Conservation (phyloP, 805 yeast species). For the Barnettozyma sp. region DNA sequence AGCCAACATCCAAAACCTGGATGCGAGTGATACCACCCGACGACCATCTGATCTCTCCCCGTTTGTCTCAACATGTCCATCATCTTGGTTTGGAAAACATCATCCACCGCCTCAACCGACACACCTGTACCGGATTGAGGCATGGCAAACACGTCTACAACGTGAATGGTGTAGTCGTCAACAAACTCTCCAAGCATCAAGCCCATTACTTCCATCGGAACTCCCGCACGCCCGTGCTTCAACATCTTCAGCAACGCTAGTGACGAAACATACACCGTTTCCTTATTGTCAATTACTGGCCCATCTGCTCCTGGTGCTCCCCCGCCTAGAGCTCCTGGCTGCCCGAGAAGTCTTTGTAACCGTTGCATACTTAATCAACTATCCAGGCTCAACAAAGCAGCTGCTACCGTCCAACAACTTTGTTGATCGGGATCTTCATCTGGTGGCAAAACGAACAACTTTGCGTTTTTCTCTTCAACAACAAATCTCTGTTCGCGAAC, state of each 20-base stretch:
- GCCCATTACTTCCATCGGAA: constrained; percentile 91
- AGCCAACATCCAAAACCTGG: constrained; percentile 99
- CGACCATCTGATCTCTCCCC: constrained; percentile 98
- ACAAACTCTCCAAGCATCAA: constrained; percentile 97
- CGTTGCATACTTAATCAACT: constrained; percentile 30
- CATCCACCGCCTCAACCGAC: constrained; percentile 98
- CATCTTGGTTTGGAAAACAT: constrained; percentile 97
- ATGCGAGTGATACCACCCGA: constrained; percentile 99
- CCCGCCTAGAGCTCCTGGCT: constrained; percentile 37
- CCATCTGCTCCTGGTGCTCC: constrained; percentile 54
- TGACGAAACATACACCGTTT: constrained; percentile 93
- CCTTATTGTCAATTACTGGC: constrained; percentile 89
- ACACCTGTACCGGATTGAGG: constrained; percentile 99
- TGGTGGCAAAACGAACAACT: background rate
- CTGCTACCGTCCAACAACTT: no score
- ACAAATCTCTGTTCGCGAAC: no score
- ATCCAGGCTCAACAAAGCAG: no score
- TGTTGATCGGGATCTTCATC: no score
- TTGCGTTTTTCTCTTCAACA: no score
- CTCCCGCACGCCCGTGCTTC: constrained; percentile 93
- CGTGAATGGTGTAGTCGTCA: constrained; percentile 95
- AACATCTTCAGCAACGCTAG: constrained; percentile 93
- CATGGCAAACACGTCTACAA: constrained; percentile 98
- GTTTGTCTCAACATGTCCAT: constrained; percentile 99
- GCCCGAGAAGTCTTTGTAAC: constrained; percentile 35